Conservation (phyloP, 169 alveolate species). For the Plasmodium coatneyi region DNA sequence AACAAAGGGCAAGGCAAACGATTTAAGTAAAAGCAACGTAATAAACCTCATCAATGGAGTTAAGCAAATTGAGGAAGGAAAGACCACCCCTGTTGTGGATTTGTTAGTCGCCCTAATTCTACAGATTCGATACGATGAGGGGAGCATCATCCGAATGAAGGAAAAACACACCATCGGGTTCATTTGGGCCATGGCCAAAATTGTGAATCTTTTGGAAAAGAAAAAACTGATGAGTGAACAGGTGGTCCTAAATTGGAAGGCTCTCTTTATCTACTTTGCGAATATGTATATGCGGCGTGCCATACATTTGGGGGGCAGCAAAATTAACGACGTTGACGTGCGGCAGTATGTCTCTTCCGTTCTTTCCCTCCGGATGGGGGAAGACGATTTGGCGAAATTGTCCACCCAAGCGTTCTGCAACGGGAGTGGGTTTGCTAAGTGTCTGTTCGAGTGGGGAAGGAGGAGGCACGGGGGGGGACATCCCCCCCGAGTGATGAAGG, state of each 20-base stretch:
- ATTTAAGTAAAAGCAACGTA: background rate
- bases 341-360: conserved; percentile 35
- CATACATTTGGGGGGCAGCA: background rate
- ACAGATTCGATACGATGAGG: background rate
- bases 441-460: background rate
- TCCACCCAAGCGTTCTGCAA: background rate
- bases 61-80: background rate
- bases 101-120: background rate
- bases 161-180: conserved; percentile 47
- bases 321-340: background rate
- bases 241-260: background rate
- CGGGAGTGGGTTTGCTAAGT: background rate
- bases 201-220: conserved; percentile 13
- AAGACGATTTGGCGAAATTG: background rate
- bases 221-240: background rate
- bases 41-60: conserved; percentile 2
- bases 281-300: background rate
- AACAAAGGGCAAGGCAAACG: background rate
- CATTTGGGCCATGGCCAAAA: conserved; percentile 35
- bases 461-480: background rate
- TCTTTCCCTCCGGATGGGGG: background rate
- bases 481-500: background rate
- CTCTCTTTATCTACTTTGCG: conserved; percentile 8
- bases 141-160: conserved; percentile 1
- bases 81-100: background rate